Evolutionary conservation across 495 filamentous ascomycete genomes (phyloP), one percentile per base, ranked within the genome.

Genomic region (Talaromyces adpressus): DNA sequence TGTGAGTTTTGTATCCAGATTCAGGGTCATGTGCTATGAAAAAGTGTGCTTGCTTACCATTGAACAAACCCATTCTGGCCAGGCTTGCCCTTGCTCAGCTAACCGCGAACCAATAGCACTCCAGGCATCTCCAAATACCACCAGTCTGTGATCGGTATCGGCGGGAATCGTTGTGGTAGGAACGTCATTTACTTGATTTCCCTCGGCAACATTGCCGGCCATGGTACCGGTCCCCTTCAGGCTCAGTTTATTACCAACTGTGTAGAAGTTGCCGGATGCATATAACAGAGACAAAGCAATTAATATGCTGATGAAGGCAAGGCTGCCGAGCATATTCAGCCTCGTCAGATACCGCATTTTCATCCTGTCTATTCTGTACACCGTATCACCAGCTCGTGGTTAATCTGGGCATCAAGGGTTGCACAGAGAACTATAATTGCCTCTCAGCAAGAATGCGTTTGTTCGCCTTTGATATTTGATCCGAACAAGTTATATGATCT

Each of bases 71-170:
- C 73, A 75, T 64, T 81, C 76, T 25, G 76, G 79, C 78, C 77
- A 82, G 4, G 75, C 69, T 41, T 67, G 67, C 22, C 77, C 78
- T 61, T 74, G 74, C 4, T 65, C 57, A 2, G 75, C 68, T 25
- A 59, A 32, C 4, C 23, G 45, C 14, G 75, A 70, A 67, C 77
- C 69, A 66, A 77, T 77, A 58, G 79, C 79, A 45, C 78, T 81
- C 80, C 78, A 81, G 14, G 80, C 79, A 64, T 82, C 79, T 1
- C 79, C 78, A 63, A 81, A 82, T 3, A 81, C 74, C 2, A 81
- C 73, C 53, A 82, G 67, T 68, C 79, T 68, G 56, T 66, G 70
- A 32, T 76, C 67, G n/a, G 16, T 3, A 34, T 58, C n/a, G 1
- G 4, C 1, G 14, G 56, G 23, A 4, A 20, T 58, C 56, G 27